Evolutionary conservation across 176 grass and related monocot genomes (phyloP).

Genomic region (Rhynchospora pubera): DNA sequence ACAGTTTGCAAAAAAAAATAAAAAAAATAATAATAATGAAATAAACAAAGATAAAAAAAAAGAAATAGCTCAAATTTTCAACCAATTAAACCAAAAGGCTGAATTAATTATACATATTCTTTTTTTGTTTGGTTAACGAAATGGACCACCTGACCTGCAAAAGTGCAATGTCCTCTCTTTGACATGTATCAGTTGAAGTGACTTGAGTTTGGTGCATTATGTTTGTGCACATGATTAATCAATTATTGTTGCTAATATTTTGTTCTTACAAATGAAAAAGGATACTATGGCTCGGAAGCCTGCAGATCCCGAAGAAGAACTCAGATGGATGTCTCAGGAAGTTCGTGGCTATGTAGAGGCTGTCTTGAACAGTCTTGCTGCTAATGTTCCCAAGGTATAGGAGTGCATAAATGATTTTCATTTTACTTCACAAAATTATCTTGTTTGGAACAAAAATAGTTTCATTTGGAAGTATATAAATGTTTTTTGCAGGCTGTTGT

Average conservation of each 20-base stretch:
- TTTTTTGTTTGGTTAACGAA: too few relatives aligned
- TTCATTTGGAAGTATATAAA: neutral
- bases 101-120: too few relatives aligned
- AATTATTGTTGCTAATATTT: constrained; percentile 2
- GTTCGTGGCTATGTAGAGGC: constrained; percentile 72
- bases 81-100: too few relatives aligned
- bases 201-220: constrained; percentile 1
- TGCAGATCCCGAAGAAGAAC: constrained; percentile 88
- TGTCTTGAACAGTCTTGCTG: constrained; percentile 64
- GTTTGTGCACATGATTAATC: neutral
- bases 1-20: too few relatives aligned
- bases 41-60: too few relatives aligned
- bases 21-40: too few relatives aligned
- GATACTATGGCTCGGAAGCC: constrained; percentile 55
- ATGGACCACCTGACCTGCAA: neutral
- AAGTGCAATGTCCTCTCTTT: neutral
- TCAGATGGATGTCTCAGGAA: constrained; percentile 93
- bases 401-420: constrained; percentile 1
- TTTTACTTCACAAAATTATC: neutral
- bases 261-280: constrained; percentile 24
- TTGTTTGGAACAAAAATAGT: constrained; percentile 4
- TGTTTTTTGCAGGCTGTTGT: constrained; percentile 61
- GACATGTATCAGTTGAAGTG: neutral
- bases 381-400: constrained; percentile 71
- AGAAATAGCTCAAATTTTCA: too few relatives aligned